phyloP scores from a whole-genome alignment of 2,329 filamentous ascomycete species.

The Ophiostoma himal-ulmi region DNA sequence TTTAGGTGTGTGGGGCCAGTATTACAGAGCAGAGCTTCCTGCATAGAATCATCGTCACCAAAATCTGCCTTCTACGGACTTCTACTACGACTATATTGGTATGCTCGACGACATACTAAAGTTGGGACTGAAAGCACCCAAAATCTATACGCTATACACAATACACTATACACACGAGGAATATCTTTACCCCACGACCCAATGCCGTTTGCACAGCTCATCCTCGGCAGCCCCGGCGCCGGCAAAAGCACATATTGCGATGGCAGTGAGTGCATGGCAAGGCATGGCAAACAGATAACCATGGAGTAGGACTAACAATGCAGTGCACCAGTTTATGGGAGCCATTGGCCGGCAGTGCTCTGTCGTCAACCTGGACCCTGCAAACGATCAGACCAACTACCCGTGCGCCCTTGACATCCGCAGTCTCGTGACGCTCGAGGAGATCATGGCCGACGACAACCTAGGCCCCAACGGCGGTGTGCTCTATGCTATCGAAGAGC shows the following conservation, averaged over 20 bases:
- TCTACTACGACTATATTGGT: not conserved
- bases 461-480: conserved; percentile 90
- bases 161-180: not conserved
- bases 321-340: conserved; percentile 93
- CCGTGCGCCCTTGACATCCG: conserved; percentile 86
- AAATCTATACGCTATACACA: no score
- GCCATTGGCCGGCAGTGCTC: conserved; percentile 93
- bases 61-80: not conserved
- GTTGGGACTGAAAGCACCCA: no score
- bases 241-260: conserved; percentile 98
- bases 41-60: conserved; percentile 5
- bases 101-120: not conserved
- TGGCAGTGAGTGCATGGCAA: conserved; percentile 56
- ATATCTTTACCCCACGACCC: not conserved
- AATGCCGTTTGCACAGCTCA: conserved; percentile 67
- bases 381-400: conserved; percentile 89
- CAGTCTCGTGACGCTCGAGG: conserved; percentile 80
- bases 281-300: not conserved
- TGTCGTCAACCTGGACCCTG: conserved; percentile 92
- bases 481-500: conserved; percentile 87
- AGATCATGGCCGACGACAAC: conserved; percentile 87
- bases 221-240: conserved; percentile 88
- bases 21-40: conserved; percentile 12
- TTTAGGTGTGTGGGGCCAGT: conserved; percentile 8
- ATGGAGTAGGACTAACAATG: not conserved